Percentiles rank a stretch among this genome's conserved stretches.
Conservation (phyloP, 257 asterid genomes). For the Rubia yunnanensis region DNA sequence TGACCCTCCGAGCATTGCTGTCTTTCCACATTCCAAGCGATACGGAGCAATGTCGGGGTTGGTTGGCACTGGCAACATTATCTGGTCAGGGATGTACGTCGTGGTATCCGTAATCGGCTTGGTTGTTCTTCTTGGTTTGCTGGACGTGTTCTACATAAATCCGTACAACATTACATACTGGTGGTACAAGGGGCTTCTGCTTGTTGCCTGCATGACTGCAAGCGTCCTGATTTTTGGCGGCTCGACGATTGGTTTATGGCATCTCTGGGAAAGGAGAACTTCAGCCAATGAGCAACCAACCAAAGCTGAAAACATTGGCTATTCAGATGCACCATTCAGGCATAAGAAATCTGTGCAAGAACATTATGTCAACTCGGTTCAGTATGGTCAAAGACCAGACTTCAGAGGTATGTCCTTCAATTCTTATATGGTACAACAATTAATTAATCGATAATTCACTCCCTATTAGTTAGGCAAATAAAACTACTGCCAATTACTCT, state of each 20-base stretch:
- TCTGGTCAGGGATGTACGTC: slow-evolving; percentile 76
- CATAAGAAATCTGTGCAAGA: slow-evolving; percentile 20
- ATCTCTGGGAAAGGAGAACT: slow-evolving; percentile 49
- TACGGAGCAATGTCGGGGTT: slow-evolving; percentile 49
- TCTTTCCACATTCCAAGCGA: slow-evolving; percentile 26
- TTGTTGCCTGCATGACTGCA: slow-evolving; percentile 46
- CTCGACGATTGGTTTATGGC: slow-evolving; percentile 54
- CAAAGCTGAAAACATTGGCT: slow-evolving; percentile 8
- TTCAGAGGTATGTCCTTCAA: slow-evolving; percentile 64
- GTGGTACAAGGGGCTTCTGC: slow-evolving; percentile 73
- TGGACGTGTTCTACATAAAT: slow-evolving; percentile 44
- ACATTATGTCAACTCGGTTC: slow-evolving; percentile 23
- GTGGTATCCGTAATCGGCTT: slow-evolving; percentile 49
- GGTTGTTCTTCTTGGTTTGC: slow-evolving; percentile 33
- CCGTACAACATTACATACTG: slow-evolving; percentile 35
- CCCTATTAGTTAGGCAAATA: no score
- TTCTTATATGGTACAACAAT: no score
- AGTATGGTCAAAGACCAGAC: slow-evolving; percentile 67
- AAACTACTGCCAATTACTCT: no score
- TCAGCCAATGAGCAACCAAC: slow-evolving; percentile 16
- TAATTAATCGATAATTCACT: no score
- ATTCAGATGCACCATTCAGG: slow-evolving; percentile 11
- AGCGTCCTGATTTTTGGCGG: slow-evolving; percentile 64
- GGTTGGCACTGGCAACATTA: slow-evolving; percentile 71
- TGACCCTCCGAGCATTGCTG: slow-evolving; percentile 24